Evolutionary conservation across 2,329 filamentous ascomycete genomes (phyloP).

Genomic region (Parascedosporium putredinis): DNA sequence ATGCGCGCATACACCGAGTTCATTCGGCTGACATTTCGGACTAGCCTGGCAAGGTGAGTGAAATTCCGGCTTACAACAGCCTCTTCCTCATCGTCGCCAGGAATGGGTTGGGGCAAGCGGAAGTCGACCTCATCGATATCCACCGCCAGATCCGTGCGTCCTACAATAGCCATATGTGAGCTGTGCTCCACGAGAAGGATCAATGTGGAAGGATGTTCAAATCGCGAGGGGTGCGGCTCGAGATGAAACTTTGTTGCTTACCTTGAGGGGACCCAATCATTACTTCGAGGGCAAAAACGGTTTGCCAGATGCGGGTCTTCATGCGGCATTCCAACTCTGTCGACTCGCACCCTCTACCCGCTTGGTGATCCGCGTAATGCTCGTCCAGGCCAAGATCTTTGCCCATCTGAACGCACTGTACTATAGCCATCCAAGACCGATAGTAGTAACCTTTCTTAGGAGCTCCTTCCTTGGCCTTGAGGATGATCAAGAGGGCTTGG

Average conservation of each 20-base stretch:
- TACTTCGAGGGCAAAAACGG: constrained; percentile 72
- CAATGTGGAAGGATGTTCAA: too few species aligned
- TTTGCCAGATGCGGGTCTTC: constrained; percentile 84
- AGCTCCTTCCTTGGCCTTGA: constrained; percentile 86
- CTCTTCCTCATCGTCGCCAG: constrained; percentile 64
- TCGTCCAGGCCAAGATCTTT: constrained; percentile 86
- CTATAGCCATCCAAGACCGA: constrained; percentile 92
- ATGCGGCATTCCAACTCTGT: constrained; percentile 66
- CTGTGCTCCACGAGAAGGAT: too few species aligned
- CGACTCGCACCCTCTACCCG: constrained; percentile 59
- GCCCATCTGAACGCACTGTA: constrained; percentile 85
- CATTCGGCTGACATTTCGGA: constrained; percentile 68
- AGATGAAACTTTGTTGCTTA: constrained; percentile 25
- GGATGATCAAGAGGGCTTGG: constrained; percentile 74
- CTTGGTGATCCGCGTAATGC: constrained; percentile 69
- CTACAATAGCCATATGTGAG: too few species aligned
- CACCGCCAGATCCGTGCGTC: constrained; percentile 69
- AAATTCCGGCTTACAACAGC: constrained; percentile 74
- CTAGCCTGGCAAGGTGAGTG: constrained; percentile 66
- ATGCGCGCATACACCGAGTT: constrained; percentile 64
- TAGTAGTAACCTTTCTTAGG: constrained; percentile 94
- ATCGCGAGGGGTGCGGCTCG: too few species aligned
- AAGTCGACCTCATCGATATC: constrained; percentile 68
- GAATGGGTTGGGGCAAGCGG: constrained; percentile 49
- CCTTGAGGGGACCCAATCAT: constrained; percentile 94